A percentile compares a stretch with the other conserved stretches of the same genome.
Conservation (phyloP, 306 rosid genomes). For the Corylus americana region DNA sequence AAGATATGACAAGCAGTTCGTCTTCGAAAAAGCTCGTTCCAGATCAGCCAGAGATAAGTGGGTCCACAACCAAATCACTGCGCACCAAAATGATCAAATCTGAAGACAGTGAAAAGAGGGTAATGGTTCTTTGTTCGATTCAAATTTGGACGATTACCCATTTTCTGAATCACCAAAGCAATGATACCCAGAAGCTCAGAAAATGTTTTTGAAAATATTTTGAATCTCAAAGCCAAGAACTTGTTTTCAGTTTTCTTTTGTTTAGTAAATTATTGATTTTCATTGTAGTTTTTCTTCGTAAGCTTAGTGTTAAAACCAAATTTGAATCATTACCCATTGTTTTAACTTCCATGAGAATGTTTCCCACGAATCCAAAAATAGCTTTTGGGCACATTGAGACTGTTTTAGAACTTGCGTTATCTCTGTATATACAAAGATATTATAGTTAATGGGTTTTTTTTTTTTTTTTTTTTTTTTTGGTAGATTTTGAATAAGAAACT, state of each 20-base stretch:
- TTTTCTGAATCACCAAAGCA: conserved; percentile 19
- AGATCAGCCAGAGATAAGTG: conserved; percentile 53
- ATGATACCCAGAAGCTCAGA: conserved; percentile 15
- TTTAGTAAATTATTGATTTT: neutral
- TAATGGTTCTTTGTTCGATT: conserved; percentile 26
- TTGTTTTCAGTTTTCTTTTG: conserved; percentile 25
- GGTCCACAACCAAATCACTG: conserved; percentile 44
- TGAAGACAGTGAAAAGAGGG: conserved; percentile 70
- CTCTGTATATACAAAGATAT: neutral
- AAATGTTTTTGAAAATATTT: neutral
- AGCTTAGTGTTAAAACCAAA: neutral
- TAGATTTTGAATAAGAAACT: conserved; percentile 62
- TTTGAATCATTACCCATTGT: conserved; percentile 4
- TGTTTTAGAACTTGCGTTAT: conserved; percentile 3
- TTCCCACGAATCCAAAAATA: neutral
- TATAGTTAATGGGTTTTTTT: conserved; percentile 33
- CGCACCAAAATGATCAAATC: conserved; percentile 57
- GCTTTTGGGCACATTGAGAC: neutral
- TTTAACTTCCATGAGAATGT: neutral
- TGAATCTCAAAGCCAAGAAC: conserved; percentile 14
- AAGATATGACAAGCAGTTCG: conserved; percentile 43
- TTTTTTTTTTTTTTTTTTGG: conserved; percentile 13
- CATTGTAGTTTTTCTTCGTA: neutral
- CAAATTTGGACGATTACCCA: conserved; percentile 28
- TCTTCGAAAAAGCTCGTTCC: conserved; percentile 44